phyloP scores from a whole-genome alignment of 2,329 filamentous ascomycete genomes.

The Neopestalotiopsis clavispora region DNA sequence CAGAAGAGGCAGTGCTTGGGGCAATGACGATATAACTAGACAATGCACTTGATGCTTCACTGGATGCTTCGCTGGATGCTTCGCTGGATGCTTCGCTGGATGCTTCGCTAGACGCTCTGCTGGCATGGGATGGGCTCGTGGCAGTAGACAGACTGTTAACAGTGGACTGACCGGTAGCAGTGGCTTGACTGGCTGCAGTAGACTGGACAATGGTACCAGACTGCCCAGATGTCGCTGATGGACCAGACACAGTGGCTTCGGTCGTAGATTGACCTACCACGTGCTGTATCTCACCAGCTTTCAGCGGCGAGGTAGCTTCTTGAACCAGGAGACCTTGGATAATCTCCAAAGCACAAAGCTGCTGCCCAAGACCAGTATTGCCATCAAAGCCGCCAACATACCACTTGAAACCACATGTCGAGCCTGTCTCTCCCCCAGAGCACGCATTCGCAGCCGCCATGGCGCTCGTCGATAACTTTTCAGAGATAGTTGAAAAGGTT shows the following conservation, averaged over 20 bases:
- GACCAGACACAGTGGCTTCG: not conserved
- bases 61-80: not conserved
- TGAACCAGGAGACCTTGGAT: slow-evolving; percentile 62
- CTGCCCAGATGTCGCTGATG: not conserved
- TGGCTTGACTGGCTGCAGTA: not conserved
- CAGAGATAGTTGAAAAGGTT: slow-evolving; percentile 51
- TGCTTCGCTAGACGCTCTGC: not conserved
- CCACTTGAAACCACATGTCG: slow-evolving; percentile 67
- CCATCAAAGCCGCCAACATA: slow-evolving; percentile 61
- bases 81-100: not conserved
- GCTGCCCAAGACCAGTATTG: slow-evolving; percentile 49
- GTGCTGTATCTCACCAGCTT: slow-evolving; percentile 51
- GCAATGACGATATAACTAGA: not conserved
- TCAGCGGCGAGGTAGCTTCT: slow-evolving; percentile 49
- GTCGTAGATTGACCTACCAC: slow-evolving; percentile 32
- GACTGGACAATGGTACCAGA: not conserved
- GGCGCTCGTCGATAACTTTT: slow-evolving; percentile 56
- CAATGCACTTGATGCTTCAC: not conserved
- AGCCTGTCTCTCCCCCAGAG: slow-evolving; percentile 56
- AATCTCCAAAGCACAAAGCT: slow-evolving; percentile 68
- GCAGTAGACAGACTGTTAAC: not conserved
- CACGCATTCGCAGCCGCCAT: slow-evolving; percentile 61
- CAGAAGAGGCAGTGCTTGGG: not conserved
- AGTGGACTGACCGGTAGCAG: not conserved
- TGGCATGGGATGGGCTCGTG: not conserved